Conservation (phyloP, 2,329 filamentous ascomycete genomes). For the Diaporthe amygdali region DNA sequence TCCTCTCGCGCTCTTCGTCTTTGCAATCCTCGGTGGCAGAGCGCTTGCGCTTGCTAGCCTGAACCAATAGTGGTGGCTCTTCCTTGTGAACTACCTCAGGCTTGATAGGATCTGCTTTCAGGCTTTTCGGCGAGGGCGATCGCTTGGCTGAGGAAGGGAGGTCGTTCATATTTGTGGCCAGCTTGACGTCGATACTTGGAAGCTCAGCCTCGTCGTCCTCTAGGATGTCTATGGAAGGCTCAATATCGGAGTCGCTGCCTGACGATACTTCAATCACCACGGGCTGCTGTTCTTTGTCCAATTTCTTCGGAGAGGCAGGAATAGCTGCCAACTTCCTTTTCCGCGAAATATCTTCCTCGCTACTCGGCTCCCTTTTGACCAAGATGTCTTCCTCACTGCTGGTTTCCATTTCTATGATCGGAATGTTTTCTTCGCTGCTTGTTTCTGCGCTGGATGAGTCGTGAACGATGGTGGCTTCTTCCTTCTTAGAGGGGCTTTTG, state of each 20-base stretch:
- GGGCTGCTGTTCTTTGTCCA: background rate
- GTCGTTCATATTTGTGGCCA: background rate
- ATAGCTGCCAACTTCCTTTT: background rate
- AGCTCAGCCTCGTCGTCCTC: background rate
- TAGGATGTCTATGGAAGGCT: background rate
- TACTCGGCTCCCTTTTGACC: background rate
- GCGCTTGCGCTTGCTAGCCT: conserved; percentile 18
- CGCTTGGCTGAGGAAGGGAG: background rate
- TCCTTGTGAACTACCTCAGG: background rate
- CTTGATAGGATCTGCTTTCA: background rate
- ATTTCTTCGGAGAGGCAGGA: background rate
- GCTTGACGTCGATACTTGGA: background rate
- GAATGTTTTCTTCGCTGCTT: background rate
- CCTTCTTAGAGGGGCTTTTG: background rate
- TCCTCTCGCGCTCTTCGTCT: background rate
- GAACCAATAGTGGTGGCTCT: conserved; percentile 13
- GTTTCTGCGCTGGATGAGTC: background rate
- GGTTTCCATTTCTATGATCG: too few species aligned
- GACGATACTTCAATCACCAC: background rate
- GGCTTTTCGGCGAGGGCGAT: background rate
- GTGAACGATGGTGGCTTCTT: background rate
- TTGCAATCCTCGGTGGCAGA: background rate
- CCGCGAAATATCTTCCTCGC: background rate
- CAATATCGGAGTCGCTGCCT: background rate
- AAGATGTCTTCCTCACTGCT: background rate